phyloP scores from a whole-genome alignment of 495 filamentous ascomycete genomes.

The Penicillium turbatum region DNA sequence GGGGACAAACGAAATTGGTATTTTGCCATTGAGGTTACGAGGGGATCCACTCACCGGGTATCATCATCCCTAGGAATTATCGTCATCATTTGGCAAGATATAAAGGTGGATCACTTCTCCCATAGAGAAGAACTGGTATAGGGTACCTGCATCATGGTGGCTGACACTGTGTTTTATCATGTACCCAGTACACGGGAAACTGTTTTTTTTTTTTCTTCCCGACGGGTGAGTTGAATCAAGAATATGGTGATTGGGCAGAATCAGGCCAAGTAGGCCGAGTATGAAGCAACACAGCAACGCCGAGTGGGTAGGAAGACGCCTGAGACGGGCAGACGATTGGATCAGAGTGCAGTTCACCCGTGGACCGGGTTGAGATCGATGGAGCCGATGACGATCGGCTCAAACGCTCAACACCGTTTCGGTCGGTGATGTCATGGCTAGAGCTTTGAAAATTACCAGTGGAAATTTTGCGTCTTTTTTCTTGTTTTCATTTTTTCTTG shows the following conservation, averaged over 20 bases:
- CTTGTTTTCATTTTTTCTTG: not conserved
- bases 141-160: conserved; percentile 24
- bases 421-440: conserved; percentile 33
- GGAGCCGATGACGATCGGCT: conserved; percentile 42
- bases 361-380: conserved; percentile 35
- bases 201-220: not conserved
- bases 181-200: conserved; percentile 19
- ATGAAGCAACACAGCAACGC: conserved; percentile 19
- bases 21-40: conserved; percentile 12
- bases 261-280: conserved; percentile 8
- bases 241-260: conserved; percentile 13
- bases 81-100: conserved; percentile 35
- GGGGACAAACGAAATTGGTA: conserved; percentile 11
- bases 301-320: conserved; percentile 27
- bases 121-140: conserved; percentile 11
- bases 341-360: conserved; percentile 22
- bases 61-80: conserved; percentile 42
- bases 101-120: conserved; percentile 13
- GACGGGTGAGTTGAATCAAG: not conserved
- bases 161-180: conserved; percentile 3
- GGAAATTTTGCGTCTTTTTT: conserved; percentile 4
- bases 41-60: conserved; percentile 31
- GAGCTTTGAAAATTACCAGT: conserved; percentile 20
- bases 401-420: conserved; percentile 33
- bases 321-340: conserved; percentile 28